These are phyloP conservation scores for Boletellus ananas DNA, from an alignment of 768 basidiomycete genomes.

Conservation along the genomic window DNA sequence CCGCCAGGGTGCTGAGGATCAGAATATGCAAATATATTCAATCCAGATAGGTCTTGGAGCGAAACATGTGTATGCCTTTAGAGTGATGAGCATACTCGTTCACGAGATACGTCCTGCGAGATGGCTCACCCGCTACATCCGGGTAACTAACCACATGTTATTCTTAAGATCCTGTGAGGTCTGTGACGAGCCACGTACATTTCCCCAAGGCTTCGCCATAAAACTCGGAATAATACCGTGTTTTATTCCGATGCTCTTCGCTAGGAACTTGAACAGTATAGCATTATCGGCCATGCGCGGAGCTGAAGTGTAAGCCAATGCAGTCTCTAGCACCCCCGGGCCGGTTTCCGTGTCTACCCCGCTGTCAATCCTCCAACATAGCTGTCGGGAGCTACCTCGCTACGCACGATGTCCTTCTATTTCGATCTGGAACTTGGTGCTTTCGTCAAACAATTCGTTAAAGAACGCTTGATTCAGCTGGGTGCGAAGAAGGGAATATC, in stretches of 20 bases:
- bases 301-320: conserved; percentile 78
- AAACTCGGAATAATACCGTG: conserved; percentile 90
- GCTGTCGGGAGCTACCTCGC: neutral
- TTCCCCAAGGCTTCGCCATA: conserved; percentile 97
- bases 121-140: conserved; percentile 83
- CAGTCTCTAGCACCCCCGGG: conserved; percentile 84
- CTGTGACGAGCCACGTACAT: conserved; percentile 47
- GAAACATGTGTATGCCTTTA: conserved; percentile 89
- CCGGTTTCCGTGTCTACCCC: conserved; percentile 85
- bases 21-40: conserved; percentile 75
- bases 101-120: conserved; percentile 6
- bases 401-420: conserved; percentile 83
- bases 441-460: conserved; percentile 78
- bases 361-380: conserved; percentile 1
- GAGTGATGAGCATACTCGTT: conserved; percentile 1
- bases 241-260: conserved; percentile 90
- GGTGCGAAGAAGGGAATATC: conserved; percentile 89
- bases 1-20: conserved; percentile 59
- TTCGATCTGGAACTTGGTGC: conserved; percentile 65
- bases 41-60: conserved; percentile 60
- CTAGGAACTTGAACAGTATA: conserved; percentile 85
- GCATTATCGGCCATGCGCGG: conserved; percentile 88
- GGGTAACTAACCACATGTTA: conserved; percentile 57
- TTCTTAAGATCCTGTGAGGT: conserved; percentile 1
- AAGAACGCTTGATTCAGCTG: conserved; percentile 90